Conservation (phyloP, 352 stramenopile genomes). For the Phytophthora vignae region DNA sequence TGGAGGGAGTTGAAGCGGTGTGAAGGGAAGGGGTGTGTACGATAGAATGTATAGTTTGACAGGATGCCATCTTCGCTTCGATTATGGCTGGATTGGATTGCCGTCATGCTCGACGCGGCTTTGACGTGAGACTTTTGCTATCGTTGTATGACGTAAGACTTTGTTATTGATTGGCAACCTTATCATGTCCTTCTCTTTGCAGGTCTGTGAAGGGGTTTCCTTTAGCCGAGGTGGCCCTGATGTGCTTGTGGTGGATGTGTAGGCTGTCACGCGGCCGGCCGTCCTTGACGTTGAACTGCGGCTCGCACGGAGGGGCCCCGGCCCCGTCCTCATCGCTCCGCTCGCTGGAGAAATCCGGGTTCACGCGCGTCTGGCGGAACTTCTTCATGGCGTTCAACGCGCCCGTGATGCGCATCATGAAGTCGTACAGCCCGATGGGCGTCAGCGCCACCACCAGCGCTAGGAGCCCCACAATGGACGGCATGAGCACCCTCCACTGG, state of each 20-base stretch:
- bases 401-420: slow-evolving; percentile 26
- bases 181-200: background rate
- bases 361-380: slow-evolving; percentile 42
- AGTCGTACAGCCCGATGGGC: slow-evolving; percentile 27
- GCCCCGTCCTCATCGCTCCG: background rate
- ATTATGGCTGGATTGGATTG: background rate
- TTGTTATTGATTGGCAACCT: too few species aligned
- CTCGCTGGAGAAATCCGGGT: slow-evolving; percentile 9
- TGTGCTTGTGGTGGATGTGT: background rate
- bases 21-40: background rate
- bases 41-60: background rate
- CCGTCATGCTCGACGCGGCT: background rate
- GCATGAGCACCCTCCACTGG: slow-evolving; percentile 42
- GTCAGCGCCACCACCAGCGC: slow-evolving; percentile 29
- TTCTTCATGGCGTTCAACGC: slow-evolving; percentile 34
- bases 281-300: background rate
- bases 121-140: background rate
- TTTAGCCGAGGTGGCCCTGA: background rate
- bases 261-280: background rate
- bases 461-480: slow-evolving; percentile 20
- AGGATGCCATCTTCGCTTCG: background rate
- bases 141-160: too few species aligned
- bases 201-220: slow-evolving; percentile 4
- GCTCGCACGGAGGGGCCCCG: too few species aligned
- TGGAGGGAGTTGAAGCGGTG: slow-evolving; percentile 3